Base-by-base conservation (phyloP, 2,329 filamentous ascomycete species). In the Cladosporium sp. region DNA sequence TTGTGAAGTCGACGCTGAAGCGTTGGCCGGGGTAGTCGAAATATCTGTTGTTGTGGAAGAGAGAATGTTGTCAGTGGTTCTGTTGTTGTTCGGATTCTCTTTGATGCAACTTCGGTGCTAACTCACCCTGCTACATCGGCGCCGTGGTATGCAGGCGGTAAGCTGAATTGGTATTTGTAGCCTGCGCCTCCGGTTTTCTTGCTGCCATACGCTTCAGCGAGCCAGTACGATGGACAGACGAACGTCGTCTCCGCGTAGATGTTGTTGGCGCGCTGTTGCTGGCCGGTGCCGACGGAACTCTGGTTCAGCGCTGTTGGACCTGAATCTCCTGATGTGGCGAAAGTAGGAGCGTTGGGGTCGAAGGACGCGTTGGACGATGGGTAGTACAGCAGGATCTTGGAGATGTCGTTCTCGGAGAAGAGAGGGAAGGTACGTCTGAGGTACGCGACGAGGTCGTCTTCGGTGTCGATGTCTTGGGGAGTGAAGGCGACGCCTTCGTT, bases 201-300 rank as follows among this genome's bases (percentile, higher is more conserved):
- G 11, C 68, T 55, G 21, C 61, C 77, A 67, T 80, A 87, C 3
- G 83, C 83, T 41, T 82, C 77, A 2, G 82, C 81, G 65, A 87
- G 75, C 85, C 84, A 87, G 73, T 87, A 86, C 0, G 82, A 80
- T 0, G 85, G 82, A 71, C 86, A 88, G 52, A 83, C 78, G 67
- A 87, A 87, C 1, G 83, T 83, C 1, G 80, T 77, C 73, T 88
- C 85, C 54, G 80, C 83, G 68, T 83, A 83, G 51, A 87, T 80
- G 69, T 85, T 84, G 67, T 79, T 76, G 10, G 80, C 83, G 30
- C 82, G 80, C 70, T 88, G 85, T 68, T 87, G 85, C 71, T 85
- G 84, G 28, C 85, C 85, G 1, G 80, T 82, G 1, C 78, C 84
- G 38, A 80, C 79, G 34, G 78, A 77, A 24, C 81, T 83, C 49